These are phyloP conservation scores for Neostapfia colusana DNA, from an alignment of 176 grass and related monocot genomes.

Conservation along the genomic window DNA sequence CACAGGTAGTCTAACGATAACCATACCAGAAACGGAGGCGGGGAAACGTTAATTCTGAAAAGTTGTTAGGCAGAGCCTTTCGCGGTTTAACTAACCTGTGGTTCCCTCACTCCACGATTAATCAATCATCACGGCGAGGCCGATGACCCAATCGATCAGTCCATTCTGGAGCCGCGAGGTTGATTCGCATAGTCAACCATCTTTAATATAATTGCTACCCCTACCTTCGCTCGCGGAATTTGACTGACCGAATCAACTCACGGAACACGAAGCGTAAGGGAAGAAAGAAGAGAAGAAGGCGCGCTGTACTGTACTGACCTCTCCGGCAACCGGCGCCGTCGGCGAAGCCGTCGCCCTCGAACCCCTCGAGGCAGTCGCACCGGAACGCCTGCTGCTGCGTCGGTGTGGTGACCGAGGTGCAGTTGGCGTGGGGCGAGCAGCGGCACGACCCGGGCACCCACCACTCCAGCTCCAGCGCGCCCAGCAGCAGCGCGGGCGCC, in stretches of 20 bases:
- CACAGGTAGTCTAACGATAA: background rate
- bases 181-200: constrained; percentile 32
- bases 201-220: background rate
- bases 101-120: background rate
- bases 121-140: constrained; percentile 7
- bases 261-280: background rate
- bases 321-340: constrained; percentile 42
- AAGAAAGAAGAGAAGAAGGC: background rate
- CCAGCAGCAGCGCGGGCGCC: constrained; percentile 29
- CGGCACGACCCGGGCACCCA: constrained; percentile 46
- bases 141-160: background rate
- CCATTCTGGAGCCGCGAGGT: constrained; percentile 11
- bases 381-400: background rate
- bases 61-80: constrained; percentile 17
- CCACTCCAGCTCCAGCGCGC: constrained; percentile 45
- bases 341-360: constrained; percentile 57
- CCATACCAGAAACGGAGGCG: background rate
- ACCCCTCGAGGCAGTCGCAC: constrained; percentile 39
- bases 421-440: constrained; percentile 25
- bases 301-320: constrained; percentile 40
- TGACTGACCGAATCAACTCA: constrained; percentile 41
- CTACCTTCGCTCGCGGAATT: constrained; percentile 27
- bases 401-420: constrained; percentile 22
- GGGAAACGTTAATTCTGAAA: background rate
- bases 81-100: constrained; percentile 2